Percentiles rank a stretch among this genome's conserved stretches.
Evolutionary conservation across 225 moss, liverwort and hornwort genomes (phyloP).

Genomic region (Pseudoscleropodium purum): DNA sequence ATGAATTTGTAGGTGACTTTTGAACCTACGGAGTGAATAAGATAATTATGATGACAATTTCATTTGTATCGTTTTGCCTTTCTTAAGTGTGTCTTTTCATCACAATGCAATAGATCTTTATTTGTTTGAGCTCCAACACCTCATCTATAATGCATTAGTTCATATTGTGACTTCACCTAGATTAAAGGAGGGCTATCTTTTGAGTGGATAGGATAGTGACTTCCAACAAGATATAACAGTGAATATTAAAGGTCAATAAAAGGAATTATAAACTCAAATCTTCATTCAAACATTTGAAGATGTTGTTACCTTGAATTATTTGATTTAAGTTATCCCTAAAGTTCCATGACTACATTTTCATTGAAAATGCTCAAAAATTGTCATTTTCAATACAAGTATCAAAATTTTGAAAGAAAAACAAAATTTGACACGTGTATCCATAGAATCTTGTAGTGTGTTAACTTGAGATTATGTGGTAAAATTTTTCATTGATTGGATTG

Average conservation of each 20-base stretch:
- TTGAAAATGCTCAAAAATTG: too few relatives aligned
- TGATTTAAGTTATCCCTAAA: background rate
- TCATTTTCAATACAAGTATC: too few relatives aligned
- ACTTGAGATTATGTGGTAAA: too few relatives aligned
- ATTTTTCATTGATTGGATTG: too few relatives aligned
- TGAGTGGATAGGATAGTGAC: background rate
- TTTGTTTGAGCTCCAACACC: accelerated
- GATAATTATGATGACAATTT: background rate
- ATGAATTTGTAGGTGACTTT: background rate
- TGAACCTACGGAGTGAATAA: background rate
- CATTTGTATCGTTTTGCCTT: background rate
- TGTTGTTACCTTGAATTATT: too few relatives aligned
- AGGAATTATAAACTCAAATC: background rate
- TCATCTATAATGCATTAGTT: background rate
- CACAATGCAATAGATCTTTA: too few relatives aligned
- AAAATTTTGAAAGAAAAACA: too few relatives aligned
- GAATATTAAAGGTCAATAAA: too few relatives aligned
- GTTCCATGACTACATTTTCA: too few relatives aligned
- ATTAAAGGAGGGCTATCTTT: too few relatives aligned
- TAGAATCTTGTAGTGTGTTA: too few relatives aligned
- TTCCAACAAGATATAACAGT: background rate
- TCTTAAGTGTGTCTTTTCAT: background rate
- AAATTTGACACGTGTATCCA: too few relatives aligned
- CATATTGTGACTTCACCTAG: background rate
- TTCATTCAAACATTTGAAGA: background rate